These are phyloP conservation scores for Colletotrichum sp. DNA, from an alignment of 2,329 filamentous ascomycete species.

Conservation along the genomic window DNA sequence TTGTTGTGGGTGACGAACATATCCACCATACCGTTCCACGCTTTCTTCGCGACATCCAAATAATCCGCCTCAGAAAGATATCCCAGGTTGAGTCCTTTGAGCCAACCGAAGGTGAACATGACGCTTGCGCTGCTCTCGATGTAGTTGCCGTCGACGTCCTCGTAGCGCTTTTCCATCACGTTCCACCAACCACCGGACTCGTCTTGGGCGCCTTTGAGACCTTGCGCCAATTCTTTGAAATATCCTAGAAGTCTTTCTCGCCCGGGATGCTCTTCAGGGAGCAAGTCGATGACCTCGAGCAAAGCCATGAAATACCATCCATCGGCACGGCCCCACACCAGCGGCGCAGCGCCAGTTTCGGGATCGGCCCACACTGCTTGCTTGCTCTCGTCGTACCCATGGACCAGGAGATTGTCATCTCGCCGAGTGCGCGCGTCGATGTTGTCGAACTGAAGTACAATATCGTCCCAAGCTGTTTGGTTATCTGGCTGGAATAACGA, in stretches of 20 bases:
- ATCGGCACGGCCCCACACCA: slow-evolving; percentile 58
- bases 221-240: slow-evolving; percentile 43
- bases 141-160: slow-evolving; percentile 57
- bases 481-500: slow-evolving; percentile 39
- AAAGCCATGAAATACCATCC: slow-evolving; percentile 60
- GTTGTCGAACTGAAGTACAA: slow-evolving; percentile 48
- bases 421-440: slow-evolving; percentile 45
- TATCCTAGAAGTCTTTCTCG: slow-evolving; percentile 40
- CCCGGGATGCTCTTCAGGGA: slow-evolving; percentile 40
- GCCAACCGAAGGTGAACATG: slow-evolving; percentile 60
- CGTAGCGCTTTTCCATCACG: slow-evolving; percentile 55
- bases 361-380: slow-evolving; percentile 56
- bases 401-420: slow-evolving; percentile 49
- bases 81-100: slow-evolving; percentile 44
- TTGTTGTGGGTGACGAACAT: slow-evolving; percentile 50
- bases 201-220: slow-evolving; percentile 46
- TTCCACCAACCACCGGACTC: slow-evolving; percentile 60
- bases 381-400: slow-evolving; percentile 58
- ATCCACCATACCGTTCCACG: slow-evolving; percentile 40
- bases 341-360: slow-evolving; percentile 52
- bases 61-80: slow-evolving; percentile 28
- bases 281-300: slow-evolving; percentile 53
- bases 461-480: slow-evolving; percentile 46
- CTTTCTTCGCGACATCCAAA: slow-evolving; percentile 24
- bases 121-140: slow-evolving; percentile 64